Base-by-base conservation (phyloP, 441 rosid genomes). In the Erodium trifolium region DNA sequence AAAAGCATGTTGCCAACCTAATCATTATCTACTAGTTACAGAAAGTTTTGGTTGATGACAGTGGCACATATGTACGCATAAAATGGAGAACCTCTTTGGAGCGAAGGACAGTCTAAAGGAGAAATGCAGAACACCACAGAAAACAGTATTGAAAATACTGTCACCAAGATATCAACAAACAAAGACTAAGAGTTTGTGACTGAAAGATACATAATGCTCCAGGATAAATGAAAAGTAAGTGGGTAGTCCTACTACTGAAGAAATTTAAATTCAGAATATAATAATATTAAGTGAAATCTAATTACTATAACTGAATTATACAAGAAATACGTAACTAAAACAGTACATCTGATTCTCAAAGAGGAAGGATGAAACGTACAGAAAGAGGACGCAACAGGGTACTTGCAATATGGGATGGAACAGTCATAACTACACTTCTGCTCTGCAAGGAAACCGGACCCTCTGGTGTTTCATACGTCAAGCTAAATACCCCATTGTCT, bases 381-480 rank as follows among this genome's bases (percentile, higher is more conserved):
- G 96, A 89, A 72, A 91, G 83, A 67, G 98, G 92, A 71, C 77
- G 80, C 75, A 89, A 73, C 73, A 89, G 84, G 79, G 68, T 70
- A 72, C 95, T 85, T 19, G 97, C 93, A 68, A 88, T 79, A 78
- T 91, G 80, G 75, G 99, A 89, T 73, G 97, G 93, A 74, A 91
- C 81, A 68, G 97, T 91, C 87, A 89, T 75, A 62, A 91, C 89
- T 57, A 93, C 89, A 67, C 84, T 87, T 86, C 78, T 91, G 79
- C 86, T 84, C 76, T 82, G 84, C 70, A 91, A 74, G 37, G 88
- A 84, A 71, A 88, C 89, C 70, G 79, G 64, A 70, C 97, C 98
- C 71, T 89, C 92, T 0, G 95, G 96, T 49, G 96, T 93, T 81
- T 93, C 96, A 73, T 86, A 93, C 0, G 86, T 84, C 87, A 93